Evolutionary conservation across 129 eudicot species (phyloP).

Genomic region (Arctium lappa): DNA sequence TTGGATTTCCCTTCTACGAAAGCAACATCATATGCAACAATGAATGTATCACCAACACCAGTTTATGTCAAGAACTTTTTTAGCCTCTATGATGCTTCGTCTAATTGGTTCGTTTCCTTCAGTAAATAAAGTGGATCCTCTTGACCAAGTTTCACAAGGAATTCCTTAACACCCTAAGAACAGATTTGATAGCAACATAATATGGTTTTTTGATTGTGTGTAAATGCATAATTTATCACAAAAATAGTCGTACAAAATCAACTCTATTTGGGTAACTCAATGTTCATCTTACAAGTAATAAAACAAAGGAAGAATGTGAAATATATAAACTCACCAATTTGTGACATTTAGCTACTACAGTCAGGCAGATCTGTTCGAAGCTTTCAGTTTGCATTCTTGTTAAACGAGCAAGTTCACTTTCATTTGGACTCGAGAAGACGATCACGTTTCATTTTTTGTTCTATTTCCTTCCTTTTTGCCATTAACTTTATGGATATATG

Average conservation of each 20-base stretch:
- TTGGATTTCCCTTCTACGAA: slow-evolving; percentile 80
- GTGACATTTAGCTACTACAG: slow-evolving; percentile 84
- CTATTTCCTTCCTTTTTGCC: too few relatives aligned
- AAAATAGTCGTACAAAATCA: background rate
- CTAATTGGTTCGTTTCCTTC: slow-evolving; percentile 82
- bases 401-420: slow-evolving; percentile 87
- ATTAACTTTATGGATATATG: too few relatives aligned
- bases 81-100: slow-evolving; percentile 74
- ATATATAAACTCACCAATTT: slow-evolving; percentile 47
- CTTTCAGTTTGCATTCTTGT: slow-evolving; percentile 80
- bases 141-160: slow-evolving; percentile 90
- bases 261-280: background rate
- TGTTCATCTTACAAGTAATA: background rate
- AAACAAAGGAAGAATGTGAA: background rate
- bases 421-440: slow-evolving; percentile 92
- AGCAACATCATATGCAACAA: slow-evolving; percentile 95
- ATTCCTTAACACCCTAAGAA: slow-evolving; percentile 79
- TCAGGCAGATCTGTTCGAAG: slow-evolving; percentile 65
- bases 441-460: too few relatives aligned
- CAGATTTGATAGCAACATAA: background rate
- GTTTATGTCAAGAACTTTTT: slow-evolving; percentile 81
- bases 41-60: slow-evolving; percentile 96
- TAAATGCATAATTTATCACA: background rate
- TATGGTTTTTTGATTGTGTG: background rate
- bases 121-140: slow-evolving; percentile 71